A percentile compares a stretch with the other conserved stretches of the same genome.
Evolutionary conservation across 306 rosid species (phyloP).

Genomic region (Gastrolobium bilobum): DNA sequence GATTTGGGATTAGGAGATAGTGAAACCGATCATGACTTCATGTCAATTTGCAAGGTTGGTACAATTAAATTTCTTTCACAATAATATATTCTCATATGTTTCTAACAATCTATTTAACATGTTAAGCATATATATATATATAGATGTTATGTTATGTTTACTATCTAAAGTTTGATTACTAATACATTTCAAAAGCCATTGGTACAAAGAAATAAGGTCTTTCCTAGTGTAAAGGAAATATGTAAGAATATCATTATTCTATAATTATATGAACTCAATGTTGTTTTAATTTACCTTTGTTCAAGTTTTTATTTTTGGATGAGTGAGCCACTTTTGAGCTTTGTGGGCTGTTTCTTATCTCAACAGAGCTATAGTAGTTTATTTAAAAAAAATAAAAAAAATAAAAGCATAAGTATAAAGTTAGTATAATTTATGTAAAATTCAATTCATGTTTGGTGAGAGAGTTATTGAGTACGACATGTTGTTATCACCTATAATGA

Average conservation of each 20-base stretch:
- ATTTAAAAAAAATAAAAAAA: neutral
- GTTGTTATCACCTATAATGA: conserved; percentile 41
- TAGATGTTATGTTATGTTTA: too few relatives aligned
- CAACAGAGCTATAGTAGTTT: neutral
- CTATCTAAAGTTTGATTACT: neutral
- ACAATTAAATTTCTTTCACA: neutral
- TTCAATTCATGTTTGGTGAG: conserved; percentile 57
- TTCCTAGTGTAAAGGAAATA: neutral
- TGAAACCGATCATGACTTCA: conserved; percentile 84
- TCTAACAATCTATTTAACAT: neutral
- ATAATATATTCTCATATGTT: neutral
- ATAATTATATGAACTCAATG: neutral
- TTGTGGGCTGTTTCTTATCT: neutral
- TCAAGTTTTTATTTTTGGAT: conserved; percentile 15
- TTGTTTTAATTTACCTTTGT: neutral
- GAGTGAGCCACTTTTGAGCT: neutral
- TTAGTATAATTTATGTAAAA: conserved; percentile 15
- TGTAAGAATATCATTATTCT: neutral
- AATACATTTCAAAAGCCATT: neutral
- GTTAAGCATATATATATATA: neutral
- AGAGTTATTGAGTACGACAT: conserved; percentile 33
- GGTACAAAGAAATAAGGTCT: neutral
- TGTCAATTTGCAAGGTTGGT: conserved; percentile 93
- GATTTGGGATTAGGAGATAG: conserved; percentile 92
- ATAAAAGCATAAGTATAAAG: neutral